Evolutionary conservation across 441 rosid species (phyloP), one percentile per base, ranked within the genome.

Genomic region (Cnidoscolus chayamansa): DNA sequence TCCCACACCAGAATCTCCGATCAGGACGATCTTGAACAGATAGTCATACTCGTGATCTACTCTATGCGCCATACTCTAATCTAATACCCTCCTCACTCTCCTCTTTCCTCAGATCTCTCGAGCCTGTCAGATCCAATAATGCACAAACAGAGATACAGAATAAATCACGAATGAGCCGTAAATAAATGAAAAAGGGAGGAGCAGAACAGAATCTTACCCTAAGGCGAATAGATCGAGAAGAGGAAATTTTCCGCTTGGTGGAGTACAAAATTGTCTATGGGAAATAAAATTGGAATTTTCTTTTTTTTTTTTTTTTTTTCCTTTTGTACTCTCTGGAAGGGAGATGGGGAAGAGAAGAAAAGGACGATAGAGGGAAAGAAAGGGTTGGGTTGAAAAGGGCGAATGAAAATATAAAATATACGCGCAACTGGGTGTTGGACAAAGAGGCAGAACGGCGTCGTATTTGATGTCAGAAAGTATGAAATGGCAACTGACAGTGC

Each of bases 1-100:
- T 10, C 98, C 98, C 5, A 93, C 98, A 53, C 98, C 98, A 9
- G 98, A 93, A 81, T 93, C 98, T 31, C 98, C 98, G 67, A 93
- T 93, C 87, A 93, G 70, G 25, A 93, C 98, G 85, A 93, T 93
- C 98, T 93, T 93, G 81, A 93, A 93, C 67, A 93, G 87, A 74
- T 93, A 93, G 71, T 93, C 98, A 75, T 93, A 93, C 76, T 91
- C 97, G 51, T 90, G 96, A 86, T 93, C 96, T 66, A 91, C 92
- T 69, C 91, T 82, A 76, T 86, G 77, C 67, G 88, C 89, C 98
- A 93, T 80, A n/a, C 20, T 64, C 25, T n/a, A 40, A 6, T 40
- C 45, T 40, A 25, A 25, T 25, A 25, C 45, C 45, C 6, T 7
- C 45, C 6, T 40, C 0, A 4, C n/a, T 49, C 1, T 2, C 40